phyloP scores from a whole-genome alignment of 805 yeast genomes.

The Teunomyces cretensis region DNA sequence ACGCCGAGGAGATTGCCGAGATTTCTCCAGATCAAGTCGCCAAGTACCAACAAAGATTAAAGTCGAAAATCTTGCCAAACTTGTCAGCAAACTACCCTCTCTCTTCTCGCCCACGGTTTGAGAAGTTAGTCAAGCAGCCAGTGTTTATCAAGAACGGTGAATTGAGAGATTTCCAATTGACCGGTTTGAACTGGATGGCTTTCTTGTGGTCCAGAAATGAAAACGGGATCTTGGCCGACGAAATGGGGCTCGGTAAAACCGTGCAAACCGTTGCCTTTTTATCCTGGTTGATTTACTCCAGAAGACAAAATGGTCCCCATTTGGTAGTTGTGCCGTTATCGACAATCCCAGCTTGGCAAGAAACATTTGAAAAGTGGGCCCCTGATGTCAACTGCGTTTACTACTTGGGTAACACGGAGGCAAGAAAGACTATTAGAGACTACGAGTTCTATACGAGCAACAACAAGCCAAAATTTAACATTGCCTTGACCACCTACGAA shows the following conservation, averaged over 20 bases:
- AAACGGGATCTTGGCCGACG: slow-evolving; percentile 96
- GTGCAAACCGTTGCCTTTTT: slow-evolving; percentile 94
- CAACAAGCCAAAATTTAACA: slow-evolving; percentile 82
- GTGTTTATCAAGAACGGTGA: slow-evolving; percentile 86
- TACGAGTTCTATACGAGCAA: slow-evolving; percentile 73
- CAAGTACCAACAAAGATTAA: slow-evolving; percentile 75
- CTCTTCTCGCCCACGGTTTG: slow-evolving; percentile 78
- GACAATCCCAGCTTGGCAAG: slow-evolving; percentile 99
- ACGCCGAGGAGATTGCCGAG: slow-evolving; percentile 81
- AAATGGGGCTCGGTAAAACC: slow-evolving; percentile 98
- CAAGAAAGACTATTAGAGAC: slow-evolving; percentile 79
- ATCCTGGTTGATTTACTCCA: slow-evolving; percentile 91
- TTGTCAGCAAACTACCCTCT: slow-evolving; percentile 74
- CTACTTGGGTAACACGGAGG: slow-evolving; percentile 87
- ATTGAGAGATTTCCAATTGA: slow-evolving; percentile 93
- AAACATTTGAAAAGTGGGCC: slow-evolving; percentile 96
- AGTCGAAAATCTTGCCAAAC: slow-evolving; percentile 82
- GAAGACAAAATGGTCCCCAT: slow-evolving; percentile 98
- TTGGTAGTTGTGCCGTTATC: slow-evolving; percentile 93
- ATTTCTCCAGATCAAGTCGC: slow-evolving; percentile 82
- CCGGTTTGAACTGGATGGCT: slow-evolving; percentile 99
- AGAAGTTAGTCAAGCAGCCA: slow-evolving; percentile 84
- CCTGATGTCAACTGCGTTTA: slow-evolving; percentile 93
- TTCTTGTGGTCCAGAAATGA: slow-evolving; percentile 96
- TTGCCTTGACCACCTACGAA: slow-evolving; percentile 93